Percentiles rank a stretch among this genome's conserved stretches.
phyloP scores from a whole-genome alignment of 1,139 yeast genomes.

The Saccharomyces hybrid region DNA sequence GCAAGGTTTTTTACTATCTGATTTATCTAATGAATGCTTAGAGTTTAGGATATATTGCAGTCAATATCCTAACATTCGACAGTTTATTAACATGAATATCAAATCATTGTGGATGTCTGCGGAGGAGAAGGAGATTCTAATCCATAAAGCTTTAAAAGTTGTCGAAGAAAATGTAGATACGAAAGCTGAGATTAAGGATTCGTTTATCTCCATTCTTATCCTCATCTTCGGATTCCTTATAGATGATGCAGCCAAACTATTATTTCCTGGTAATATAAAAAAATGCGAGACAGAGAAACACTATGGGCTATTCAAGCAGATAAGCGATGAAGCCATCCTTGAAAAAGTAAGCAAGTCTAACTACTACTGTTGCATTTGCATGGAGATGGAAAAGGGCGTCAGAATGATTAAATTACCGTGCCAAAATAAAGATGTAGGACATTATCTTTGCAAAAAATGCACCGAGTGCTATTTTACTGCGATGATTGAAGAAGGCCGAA shows the following conservation, averaged over 20 bases:
- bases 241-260: slow-evolving; percentile 24
- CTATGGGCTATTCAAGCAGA: slow-evolving; percentile 16
- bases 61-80: slow-evolving; percentile 23
- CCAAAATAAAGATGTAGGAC: slow-evolving; percentile 27
- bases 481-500: slow-evolving; percentile 46
- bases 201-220: slow-evolving; percentile 36
- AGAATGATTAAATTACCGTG: slow-evolving; percentile 38
- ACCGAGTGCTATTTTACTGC: slow-evolving; percentile 41
- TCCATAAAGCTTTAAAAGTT: slow-evolving; percentile 25
- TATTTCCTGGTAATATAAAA: slow-evolving; percentile 21
- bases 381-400: slow-evolving; percentile 43
- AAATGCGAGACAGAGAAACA: slow-evolving; percentile 12
- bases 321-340: slow-evolving; percentile 24
- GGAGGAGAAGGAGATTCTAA: slow-evolving; percentile 16
- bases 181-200: slow-evolving; percentile 30
- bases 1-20: slow-evolving; percentile 8
- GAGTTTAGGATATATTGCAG: slow-evolving; percentile 16
- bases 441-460: slow-evolving; percentile 49
- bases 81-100: slow-evolving; percentile 32
- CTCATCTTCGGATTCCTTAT: slow-evolving; percentile 40
- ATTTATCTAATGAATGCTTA: slow-evolving; percentile 18
- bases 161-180: slow-evolving; percentile 35
- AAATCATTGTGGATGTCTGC: slow-evolving; percentile 28
- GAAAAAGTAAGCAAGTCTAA: slow-evolving; percentile 36
- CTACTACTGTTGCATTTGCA: slow-evolving; percentile 55